A percentile compares a stretch with the other conserved stretches of the same genome.
Conservation (phyloP, 1,139 yeast genomes). For the Suhomyces bribrorum region DNA sequence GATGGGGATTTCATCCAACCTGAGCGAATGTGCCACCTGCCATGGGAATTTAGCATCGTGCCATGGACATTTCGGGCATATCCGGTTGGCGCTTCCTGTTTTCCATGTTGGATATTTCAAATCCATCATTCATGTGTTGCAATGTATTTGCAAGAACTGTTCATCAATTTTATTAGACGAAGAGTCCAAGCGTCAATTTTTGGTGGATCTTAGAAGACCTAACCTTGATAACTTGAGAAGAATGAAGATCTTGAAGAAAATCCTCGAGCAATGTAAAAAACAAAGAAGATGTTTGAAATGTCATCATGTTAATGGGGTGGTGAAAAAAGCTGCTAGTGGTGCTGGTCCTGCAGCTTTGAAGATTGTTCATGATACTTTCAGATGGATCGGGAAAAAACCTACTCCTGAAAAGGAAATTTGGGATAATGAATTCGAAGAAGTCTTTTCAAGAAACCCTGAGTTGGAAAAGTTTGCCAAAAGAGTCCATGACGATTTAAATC, state of each 20-base stretch:
- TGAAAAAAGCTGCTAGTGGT: conserved; percentile 92
- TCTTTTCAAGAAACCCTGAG: conserved; percentile 76
- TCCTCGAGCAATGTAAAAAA: conserved; percentile 91
- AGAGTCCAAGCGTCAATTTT: conserved; percentile 63
- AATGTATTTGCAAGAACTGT: conserved; percentile 90
- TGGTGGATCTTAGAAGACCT: conserved; percentile 79
- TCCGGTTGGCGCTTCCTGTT: conserved; percentile 89
- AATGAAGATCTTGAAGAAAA: conserved; percentile 81
- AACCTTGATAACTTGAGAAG: conserved; percentile 87
- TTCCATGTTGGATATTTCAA: conserved; percentile 98
- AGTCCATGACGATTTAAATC: conserved; percentile 92
- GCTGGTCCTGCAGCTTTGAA: conserved; percentile 91
- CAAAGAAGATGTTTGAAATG: conserved; percentile 89
- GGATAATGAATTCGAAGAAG: conserved; percentile 81
- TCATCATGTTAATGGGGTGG: conserved; percentile 91
- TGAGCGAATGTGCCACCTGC: conserved; percentile 85
- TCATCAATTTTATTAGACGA: conserved; percentile 77
- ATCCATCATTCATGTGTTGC: conserved; percentile 83
- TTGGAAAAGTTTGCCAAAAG: conserved; percentile 83
- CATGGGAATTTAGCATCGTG: conserved; percentile 91
- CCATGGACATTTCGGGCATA: conserved; percentile 98
- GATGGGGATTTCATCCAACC: conserved; percentile 92
- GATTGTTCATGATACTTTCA: conserved; percentile 91
- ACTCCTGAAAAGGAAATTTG: conserved; percentile 83
- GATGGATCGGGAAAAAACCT: conserved; percentile 92